Conservation (phyloP, 78 protist species). For the Corallochytrium limacisporum region DNA sequence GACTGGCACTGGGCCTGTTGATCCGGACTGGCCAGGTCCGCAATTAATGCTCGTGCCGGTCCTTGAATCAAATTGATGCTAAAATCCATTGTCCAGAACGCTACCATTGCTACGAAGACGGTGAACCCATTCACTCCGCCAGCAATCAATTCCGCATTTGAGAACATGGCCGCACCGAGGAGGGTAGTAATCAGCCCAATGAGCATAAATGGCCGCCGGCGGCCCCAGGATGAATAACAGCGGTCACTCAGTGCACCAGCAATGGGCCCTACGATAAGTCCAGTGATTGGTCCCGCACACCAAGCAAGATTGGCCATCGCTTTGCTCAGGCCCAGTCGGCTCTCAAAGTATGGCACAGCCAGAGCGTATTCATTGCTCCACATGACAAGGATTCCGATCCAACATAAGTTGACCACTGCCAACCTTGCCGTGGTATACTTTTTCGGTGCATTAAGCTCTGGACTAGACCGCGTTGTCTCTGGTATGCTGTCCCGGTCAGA, state of each 20-base stretch:
- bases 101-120: neutral
- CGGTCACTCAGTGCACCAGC: neutral
- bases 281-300: conserved; percentile 2
- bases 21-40: neutral
- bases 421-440: too few relatives aligned
- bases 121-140: neutral
- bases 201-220: neutral
- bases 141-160: neutral
- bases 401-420: too few relatives aligned
- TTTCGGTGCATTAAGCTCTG: too few relatives aligned
- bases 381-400: too few relatives aligned
- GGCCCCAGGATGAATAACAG: neutral
- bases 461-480: too few relatives aligned
- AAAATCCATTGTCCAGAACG: neutral
- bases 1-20: conserved; percentile 6
- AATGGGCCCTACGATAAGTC: conserved; percentile 1
- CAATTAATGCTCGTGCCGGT: neutral
- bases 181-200: neutral
- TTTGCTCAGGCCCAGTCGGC: too few relatives aligned
- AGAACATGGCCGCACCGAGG: neutral
- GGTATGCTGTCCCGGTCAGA: too few relatives aligned
- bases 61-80: neutral
- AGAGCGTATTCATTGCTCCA: too few relatives aligned
- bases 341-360: too few relatives aligned
- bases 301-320: too few relatives aligned